phyloP scores from a whole-genome alignment of 2,329 filamentous ascomycete species.

The Fusarium phyllophilum region DNA sequence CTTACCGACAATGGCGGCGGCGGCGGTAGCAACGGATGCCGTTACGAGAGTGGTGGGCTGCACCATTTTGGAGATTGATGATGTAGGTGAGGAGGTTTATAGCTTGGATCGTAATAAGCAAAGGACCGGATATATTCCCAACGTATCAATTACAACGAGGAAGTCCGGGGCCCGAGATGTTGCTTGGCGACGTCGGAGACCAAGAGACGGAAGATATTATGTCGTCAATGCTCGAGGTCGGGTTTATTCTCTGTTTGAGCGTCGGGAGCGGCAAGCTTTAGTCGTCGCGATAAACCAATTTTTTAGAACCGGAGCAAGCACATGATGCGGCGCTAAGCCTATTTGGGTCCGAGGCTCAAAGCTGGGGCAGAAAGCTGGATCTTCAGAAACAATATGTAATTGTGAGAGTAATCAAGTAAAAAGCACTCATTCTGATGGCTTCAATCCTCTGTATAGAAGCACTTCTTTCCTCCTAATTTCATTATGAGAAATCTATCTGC shows the following conservation, averaged over 20 bases:
- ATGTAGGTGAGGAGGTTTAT: conserved; percentile 19
- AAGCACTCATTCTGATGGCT: too few species aligned
- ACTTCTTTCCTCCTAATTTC: background rate
- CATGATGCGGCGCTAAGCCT: conserved; percentile 41
- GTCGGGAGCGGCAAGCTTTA: conserved; percentile 38
- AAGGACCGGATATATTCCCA: conserved; percentile 10
- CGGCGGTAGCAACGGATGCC: conserved; percentile 69
- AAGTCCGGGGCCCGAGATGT: conserved; percentile 7
- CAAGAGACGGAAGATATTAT: conserved; percentile 25
- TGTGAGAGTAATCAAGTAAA: background rate
- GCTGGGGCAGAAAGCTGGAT: conserved; percentile 3
- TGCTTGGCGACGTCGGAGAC: conserved; percentile 11
- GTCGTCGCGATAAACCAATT: conserved; percentile 45
- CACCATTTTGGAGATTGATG: conserved; percentile 51
- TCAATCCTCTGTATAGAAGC: background rate
- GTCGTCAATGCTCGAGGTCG: conserved; percentile 38
- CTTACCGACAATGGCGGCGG: conserved; percentile 69
- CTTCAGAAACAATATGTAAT: background rate
- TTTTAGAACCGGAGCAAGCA: conserved; percentile 43
- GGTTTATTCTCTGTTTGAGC: conserved; percentile 32
- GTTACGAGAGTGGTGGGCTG: conserved; percentile 67
- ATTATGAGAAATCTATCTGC: background rate
- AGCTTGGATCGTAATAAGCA: conserved; percentile 15
- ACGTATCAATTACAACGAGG: conserved; percentile 15
- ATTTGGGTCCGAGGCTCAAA: conserved; percentile 22